Percentiles rank a stretch among this genome's conserved stretches.
These are phyloP conservation scores for Aureobasidium sp. DNA, from an alignment of 2,329 filamentous ascomycete species.

Conservation along the genomic window DNA sequence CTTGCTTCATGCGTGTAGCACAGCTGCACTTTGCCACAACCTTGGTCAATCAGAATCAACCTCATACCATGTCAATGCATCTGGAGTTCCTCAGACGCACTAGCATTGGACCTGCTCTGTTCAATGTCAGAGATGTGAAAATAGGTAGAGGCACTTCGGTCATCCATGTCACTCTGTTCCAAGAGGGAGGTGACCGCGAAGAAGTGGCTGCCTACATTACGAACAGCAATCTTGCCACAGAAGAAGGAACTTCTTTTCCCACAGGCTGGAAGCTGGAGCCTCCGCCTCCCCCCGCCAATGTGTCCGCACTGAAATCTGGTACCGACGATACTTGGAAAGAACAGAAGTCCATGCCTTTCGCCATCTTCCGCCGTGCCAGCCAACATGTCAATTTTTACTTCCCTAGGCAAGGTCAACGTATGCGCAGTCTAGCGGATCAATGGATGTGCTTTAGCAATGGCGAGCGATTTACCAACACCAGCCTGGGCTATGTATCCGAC, in stretches of 20 bases:
- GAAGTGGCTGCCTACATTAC: conserved; percentile 60
- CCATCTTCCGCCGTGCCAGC: conserved; percentile 44
- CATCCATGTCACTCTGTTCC: conserved; percentile 55
- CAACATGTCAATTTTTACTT: conserved; percentile 47
- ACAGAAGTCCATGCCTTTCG: conserved; percentile 38
- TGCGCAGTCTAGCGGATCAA: conserved; percentile 48
- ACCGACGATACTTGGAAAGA: conserved; percentile 44
- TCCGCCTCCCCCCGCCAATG: conserved; percentile 35
- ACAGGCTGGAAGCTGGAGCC: conserved; percentile 50
- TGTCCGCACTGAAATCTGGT: conserved; percentile 36
- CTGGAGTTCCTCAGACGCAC: conserved; percentile 61
- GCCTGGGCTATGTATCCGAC: conserved; percentile 60
- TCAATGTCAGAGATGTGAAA: conserved; percentile 57
- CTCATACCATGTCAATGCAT: conserved; percentile 58
- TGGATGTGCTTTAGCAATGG: conserved; percentile 59
- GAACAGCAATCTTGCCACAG: conserved; percentile 53
- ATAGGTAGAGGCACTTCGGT: conserved; percentile 57
- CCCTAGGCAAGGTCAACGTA: conserved; percentile 40
- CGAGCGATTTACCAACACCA: conserved; percentile 58
- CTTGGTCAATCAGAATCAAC: conserved; percentile 51
- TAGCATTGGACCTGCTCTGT: conserved; percentile 48
- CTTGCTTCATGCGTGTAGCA: conserved; percentile 54
- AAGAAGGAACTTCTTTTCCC: conserved; percentile 50
- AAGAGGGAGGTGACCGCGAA: conserved; percentile 38
- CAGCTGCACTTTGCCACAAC: conserved; percentile 53